Evolutionary conservation across 73 alveolate species (phyloP), one percentile per base, ranked within the genome.

Genomic region (Stentor coeruleus): DNA sequence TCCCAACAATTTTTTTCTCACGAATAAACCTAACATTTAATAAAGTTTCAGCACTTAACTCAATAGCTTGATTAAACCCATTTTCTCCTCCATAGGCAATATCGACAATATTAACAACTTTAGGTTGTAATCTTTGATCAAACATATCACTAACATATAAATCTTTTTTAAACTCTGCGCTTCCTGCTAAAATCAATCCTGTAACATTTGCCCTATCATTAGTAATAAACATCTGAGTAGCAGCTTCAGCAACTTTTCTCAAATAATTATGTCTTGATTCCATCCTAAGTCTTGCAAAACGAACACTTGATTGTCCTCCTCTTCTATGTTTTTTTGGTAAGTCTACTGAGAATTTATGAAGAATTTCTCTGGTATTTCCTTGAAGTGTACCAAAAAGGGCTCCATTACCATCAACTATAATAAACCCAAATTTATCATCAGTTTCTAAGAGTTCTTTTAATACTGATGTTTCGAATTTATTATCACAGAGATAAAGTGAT

Each of bases 61-160:
- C 93, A 33, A 91, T 90, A 26, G 97, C 97, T 87, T 97, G 96
- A 82, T 96, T 96, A 81, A 97, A 93, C 31, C 99, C 99, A 77
- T 95, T 90, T 86, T 96, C 99, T 14, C 99, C 99, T 36, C 99
- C 99, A 87, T 97, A 97, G 81, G 98, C 90, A 59, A 97, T 97
- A 94, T 97, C 99, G 2, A 97, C 99, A 26, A 97, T 86, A 26
- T 89, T 81, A 36, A 87, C 38, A 38, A 87, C 82, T 41, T 66
- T 82, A 15, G 93, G 85, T 26, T 79, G 77, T 35, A 87, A 83
- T 39, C 93, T 60, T 72, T 84, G 81, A 60, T 87, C 93, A 28
- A 87, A 85, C 11, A 75, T 33, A 31, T 83, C 91, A 38, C 41
- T 59, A 4, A 36, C 84, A 42, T 66, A 66, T 31, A 77, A 77